These are phyloP conservation scores for Trichoderma sp. DNA, from an alignment of 2,329 filamentous ascomycete species.

Conservation along the genomic window DNA sequence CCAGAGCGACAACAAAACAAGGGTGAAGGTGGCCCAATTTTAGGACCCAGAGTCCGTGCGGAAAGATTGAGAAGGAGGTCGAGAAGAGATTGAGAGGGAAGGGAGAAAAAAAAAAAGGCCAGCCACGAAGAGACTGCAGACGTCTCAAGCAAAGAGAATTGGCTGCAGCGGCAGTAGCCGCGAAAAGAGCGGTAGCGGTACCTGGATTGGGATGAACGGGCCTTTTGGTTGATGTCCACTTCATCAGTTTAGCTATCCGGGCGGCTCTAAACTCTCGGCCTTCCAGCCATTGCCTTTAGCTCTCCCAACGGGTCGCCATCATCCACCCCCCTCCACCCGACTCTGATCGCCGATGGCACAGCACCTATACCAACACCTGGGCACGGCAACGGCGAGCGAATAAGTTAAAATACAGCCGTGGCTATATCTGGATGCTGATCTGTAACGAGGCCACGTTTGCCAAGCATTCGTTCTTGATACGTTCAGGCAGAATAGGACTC, in stretches of 20 bases:
- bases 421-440: not conserved
- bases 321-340: slow-evolving; percentile 15
- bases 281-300: not conserved
- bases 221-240: slow-evolving; percentile 19
- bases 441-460: slow-evolving; percentile 6
- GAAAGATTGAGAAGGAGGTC: not conserved
- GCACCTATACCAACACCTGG: slow-evolving; percentile 1
- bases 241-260: slow-evolving; percentile 21
- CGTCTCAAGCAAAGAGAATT: slow-evolving; percentile 1
- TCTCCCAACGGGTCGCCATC: slow-evolving; percentile 8
- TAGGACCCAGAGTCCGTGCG: slow-evolving; percentile 21
- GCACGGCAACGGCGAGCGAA: not conserved
- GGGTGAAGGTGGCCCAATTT: slow-evolving; percentile 12
- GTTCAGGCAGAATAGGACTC: slow-evolving; percentile 20
- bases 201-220: slow-evolving; percentile 14
- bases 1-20: not conserved
- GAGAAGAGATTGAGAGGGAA: not conserved
- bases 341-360: slow-evolving; percentile 20
- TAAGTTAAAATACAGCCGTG: not conserved
- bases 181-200: slow-evolving; percentile 20
- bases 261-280: not conserved
- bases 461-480: not conserved
- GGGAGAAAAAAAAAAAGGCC: not conserved
- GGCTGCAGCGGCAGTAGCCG: not conserved
- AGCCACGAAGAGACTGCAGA: not conserved